Evolutionary conservation across 169 alveolate genomes (phyloP), one percentile per base, ranked within the genome.

Genomic region (Cryptosporidium baileyi): DNA sequence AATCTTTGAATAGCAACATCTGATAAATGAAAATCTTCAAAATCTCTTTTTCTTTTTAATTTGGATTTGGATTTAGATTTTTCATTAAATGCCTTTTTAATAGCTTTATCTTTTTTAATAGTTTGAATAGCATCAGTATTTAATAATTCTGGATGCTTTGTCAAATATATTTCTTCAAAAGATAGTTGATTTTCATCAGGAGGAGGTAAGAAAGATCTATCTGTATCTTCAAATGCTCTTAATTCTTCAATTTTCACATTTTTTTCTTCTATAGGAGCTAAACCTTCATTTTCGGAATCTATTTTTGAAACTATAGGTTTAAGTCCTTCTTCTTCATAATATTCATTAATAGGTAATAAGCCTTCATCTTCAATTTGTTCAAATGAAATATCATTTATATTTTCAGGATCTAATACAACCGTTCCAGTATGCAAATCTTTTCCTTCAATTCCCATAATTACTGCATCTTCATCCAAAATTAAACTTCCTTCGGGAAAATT

Each of bases 321-420:
- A 40, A 74, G 11, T 34, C 85, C 85, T 15, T 22, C 67, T 34
- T 67, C 82, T 11, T 67, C 44, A 38, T 51, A 17, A 38, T 34
- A 32, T 34, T 74, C 74, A 22, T 8, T 57, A 22, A 54, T 38
- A 19, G 85, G 85, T 22, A 24, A 13, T 60, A 74, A 54, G 11
- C 85, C 85, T 6, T 1, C 15, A 17, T 67, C 62, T 30, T 45
- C 85, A 6, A 34, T 47, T 38, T 54, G 11, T 0, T 34, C 61
- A 47, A 26, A 22, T 13, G 6, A 17, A 22, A 32, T 38, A 4
- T 40, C 67, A 38, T 51, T 38, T n/a, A 41, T 60, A 30, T 74
- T 74, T 43, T 74, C 85, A 24, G 85, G 85, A 54, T 74, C 85
- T 11, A 74, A 57, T 28, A 74, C 60, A 17, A 74, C 85, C n/a